phyloP scores from a whole-genome alignment of 2,329 filamentous ascomycete species.

The Aspergillus neoniger region DNA sequence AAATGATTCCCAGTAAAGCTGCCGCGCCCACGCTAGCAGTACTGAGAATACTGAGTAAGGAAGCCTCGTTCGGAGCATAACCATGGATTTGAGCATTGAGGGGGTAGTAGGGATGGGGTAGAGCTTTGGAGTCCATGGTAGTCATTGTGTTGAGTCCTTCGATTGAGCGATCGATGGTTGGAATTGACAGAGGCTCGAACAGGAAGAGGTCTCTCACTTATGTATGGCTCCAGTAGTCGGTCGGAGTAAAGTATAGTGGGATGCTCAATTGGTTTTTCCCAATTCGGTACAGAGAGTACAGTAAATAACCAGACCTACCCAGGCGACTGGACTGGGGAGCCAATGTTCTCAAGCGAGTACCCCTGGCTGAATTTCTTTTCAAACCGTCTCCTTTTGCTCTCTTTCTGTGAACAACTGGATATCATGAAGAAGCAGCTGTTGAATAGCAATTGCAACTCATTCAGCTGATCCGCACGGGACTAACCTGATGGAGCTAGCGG shows the following conservation, averaged over 20 bases:
- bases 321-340: not conserved
- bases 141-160: not conserved
- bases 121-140: constrained; percentile 8
- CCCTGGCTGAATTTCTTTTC: not conserved
- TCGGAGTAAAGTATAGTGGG: not conserved
- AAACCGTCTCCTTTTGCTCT: not conserved
- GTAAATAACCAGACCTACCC: not conserved
- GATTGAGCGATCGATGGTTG: too few relatives aligned
- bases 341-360: not conserved
- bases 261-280: not conserved
- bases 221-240: not conserved
- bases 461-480: not conserved
- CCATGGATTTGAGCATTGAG: constrained; percentile 61
- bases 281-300: not conserved
- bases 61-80: constrained; percentile 67
- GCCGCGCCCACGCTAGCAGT: constrained; percentile 61
- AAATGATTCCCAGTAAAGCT: constrained; percentile 60
- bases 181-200: too few relatives aligned
- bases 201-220: not conserved
- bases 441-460: not conserved
- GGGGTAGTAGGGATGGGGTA: constrained; percentile 70
- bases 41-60: constrained; percentile 59
- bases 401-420: not conserved
- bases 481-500: constrained; percentile 13
- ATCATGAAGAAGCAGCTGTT: not conserved